Evolutionary conservation across 2,329 filamentous ascomycete genomes (phyloP).

Genomic region (Thielaviopsis populi): DNA sequence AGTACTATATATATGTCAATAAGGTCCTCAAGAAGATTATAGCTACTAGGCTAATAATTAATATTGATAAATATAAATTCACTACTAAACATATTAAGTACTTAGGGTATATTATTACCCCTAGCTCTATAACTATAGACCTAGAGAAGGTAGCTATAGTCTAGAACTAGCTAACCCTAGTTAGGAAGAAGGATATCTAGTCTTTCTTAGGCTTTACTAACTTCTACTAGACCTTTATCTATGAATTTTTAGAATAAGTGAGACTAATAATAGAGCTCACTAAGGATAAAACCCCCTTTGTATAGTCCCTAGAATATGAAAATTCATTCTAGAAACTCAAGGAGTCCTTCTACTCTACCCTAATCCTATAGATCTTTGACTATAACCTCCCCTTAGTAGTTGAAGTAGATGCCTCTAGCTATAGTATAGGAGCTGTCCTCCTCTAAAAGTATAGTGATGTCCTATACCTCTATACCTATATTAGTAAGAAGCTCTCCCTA

Average conservation of each 20-base stretch:
- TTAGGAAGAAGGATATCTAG: background rate
- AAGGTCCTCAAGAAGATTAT: background rate
- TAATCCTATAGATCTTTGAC: background rate
- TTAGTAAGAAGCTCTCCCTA: background rate
- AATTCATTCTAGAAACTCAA: background rate
- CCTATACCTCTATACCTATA: background rate
- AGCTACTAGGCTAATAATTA: background rate
- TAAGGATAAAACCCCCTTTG: background rate
- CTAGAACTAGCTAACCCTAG: background rate
- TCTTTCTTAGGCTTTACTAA: background rate
- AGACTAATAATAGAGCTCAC: background rate
- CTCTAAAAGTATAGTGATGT: background rate
- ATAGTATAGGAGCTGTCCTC: background rate
- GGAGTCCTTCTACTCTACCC: background rate
- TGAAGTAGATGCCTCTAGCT: background rate
- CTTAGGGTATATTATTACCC: background rate
- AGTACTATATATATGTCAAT: background rate
- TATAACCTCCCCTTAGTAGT: background rate
- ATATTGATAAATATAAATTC: background rate
- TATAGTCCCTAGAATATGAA: background rate
- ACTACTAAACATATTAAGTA: background rate
- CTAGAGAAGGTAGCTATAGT: background rate
- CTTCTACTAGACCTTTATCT: background rate
- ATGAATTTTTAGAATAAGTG: background rate
- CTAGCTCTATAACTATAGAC: background rate